Conservation (phyloP, 495 filamentous ascomycete species). For the Podospora pseudoanserina region DNA sequence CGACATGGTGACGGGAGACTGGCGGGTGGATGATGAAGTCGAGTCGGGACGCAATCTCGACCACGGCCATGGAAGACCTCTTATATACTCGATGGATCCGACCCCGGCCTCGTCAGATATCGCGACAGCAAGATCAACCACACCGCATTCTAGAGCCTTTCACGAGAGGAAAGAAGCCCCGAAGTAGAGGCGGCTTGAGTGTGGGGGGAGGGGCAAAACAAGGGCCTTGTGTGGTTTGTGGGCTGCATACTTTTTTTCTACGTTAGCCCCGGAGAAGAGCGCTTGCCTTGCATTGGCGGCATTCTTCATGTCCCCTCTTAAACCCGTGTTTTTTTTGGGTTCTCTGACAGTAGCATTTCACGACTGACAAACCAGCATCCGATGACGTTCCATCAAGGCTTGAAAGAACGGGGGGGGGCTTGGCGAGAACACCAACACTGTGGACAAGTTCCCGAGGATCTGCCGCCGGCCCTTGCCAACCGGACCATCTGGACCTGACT, state of each 20-base stretch:
- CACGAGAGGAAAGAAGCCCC: neutral
- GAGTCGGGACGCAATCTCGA: neutral
- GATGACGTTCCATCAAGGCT: neutral
- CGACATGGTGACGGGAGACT: slow-evolving; percentile 6
- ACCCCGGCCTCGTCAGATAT: neutral
- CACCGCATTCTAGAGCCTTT: neutral
- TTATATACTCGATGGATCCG: neutral
- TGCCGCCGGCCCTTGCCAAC: neutral
- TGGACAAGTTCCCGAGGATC: neutral
- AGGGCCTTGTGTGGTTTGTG: neutral
- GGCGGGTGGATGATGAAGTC: neutral
- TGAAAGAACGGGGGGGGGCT: neutral
- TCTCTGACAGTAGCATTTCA: neutral
- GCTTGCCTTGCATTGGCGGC: neutral
- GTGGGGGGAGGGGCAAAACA: neutral
- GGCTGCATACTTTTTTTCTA: neutral
- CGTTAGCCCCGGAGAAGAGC: neutral
- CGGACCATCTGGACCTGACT: neutral
- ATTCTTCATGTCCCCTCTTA: neutral
- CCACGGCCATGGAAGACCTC: neutral
- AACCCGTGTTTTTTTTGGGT: neutral
- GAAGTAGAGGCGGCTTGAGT: neutral
- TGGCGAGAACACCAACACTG: neutral
- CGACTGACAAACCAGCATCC: neutral
- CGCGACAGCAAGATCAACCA: neutral